These are phyloP conservation scores for Entelexis sorbosivorans DNA, from an alignment of 1,139 yeast genomes.

Conservation along the genomic window DNA sequence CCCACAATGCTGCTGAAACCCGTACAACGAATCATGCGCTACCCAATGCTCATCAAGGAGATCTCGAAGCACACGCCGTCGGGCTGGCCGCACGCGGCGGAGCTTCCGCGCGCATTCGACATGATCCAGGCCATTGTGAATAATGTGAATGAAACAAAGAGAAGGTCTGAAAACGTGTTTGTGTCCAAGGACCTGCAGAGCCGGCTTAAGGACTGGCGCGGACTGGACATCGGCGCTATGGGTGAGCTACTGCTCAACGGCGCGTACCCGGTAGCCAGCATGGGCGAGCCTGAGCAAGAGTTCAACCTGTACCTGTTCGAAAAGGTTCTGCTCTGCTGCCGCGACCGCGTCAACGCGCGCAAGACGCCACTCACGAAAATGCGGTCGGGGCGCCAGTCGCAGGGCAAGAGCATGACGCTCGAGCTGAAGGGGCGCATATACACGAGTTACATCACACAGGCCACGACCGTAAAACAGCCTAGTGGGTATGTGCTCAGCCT, in stretches of 20 bases:
- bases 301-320: constrained; percentile 85
- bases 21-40: constrained; percentile 86
- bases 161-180: constrained; percentile 79
- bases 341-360: constrained; percentile 34
- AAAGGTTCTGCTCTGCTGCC: constrained; percentile 70
- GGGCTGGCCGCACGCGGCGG: constrained; percentile 49
- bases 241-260: constrained; percentile 80
- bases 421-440: constrained; percentile 36
- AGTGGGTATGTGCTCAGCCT: constrained; percentile 29
- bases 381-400: constrained; percentile 19
- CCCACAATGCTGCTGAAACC: constrained; percentile 89
- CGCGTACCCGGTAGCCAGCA: constrained; percentile 51
- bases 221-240: constrained; percentile 70
- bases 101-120: constrained; percentile 56
- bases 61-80: constrained; percentile 54
- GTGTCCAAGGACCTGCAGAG: constrained; percentile 56
- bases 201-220: constrained; percentile 84
- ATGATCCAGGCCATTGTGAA: constrained; percentile 68
- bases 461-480: constrained; percentile 25
- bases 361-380: constrained; percentile 27
- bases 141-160: constrained; percentile 85
- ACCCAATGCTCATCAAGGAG: constrained; percentile 72
- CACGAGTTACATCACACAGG: constrained; percentile 32
- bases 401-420: constrained; percentile 26
- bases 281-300: constrained; percentile 65